Evolutionary conservation across 805 yeast genomes (phyloP), one percentile per base, ranked within the genome.

Genomic region (Saturnispora besseyi): DNA sequence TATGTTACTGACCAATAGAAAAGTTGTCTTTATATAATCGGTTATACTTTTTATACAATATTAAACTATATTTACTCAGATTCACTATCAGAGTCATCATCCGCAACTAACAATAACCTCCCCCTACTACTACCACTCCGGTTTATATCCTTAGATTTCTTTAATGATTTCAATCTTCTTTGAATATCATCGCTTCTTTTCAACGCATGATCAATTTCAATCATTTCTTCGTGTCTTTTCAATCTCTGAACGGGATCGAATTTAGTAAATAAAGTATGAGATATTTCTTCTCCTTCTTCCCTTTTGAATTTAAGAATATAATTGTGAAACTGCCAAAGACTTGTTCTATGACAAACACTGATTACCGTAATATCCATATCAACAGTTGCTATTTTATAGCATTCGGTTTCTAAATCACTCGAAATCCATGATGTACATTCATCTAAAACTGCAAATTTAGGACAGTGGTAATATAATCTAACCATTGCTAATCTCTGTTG

Each of bases 381-480:
- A 62, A 84, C 86, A 8, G 59, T 68, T 0, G 96, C 96, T 59
- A 84, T 84, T 46, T 79, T 67, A 61, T 90, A 90, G 87, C 91
- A 89, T 58, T 82, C 80, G 54, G 84, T 87, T 63, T 90, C 98
- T 79, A 89, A 83, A 53, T 84, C 86, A 10, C 93, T 87, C 0
- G 96, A 82, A 2, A 90, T 95, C 1, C 96, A 91, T 3, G 96
- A 87, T 0, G 98, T 90, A 66, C 96, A 90, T 70, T 90, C 98
- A 68, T 90, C 98, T 55, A 90, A 71, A 26, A 90, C 96, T 0
- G 98, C 98, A 73, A 89, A 90, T 64, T 81, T 84, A 2, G 98
- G 98, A 59, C 77, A 76, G 65, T 90, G 96, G 62, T 89, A 90
- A 62, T 86, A 90, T 66, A 90, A 73, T 59, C 97, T 76, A 2